Evolutionary conservation across 768 basidiomycete genomes (phyloP), one percentile per base, ranked within the genome.

Genomic region (Pisolithus orientalis): DNA sequence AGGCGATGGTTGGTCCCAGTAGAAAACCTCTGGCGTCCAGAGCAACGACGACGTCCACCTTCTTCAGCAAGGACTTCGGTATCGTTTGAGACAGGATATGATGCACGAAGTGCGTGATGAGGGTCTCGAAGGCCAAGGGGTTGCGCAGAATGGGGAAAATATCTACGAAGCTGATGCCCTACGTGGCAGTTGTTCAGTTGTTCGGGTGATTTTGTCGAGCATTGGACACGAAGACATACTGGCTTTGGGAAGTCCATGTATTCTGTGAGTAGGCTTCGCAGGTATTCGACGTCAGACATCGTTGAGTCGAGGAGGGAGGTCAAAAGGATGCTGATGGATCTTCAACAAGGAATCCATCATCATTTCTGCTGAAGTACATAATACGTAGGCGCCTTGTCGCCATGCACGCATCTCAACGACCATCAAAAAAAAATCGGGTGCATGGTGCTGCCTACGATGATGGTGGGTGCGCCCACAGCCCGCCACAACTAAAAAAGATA

Each of bases 11-110:
- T 1, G 96, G 96, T 1, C 94, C 96, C 9, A 99, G 70, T 47
- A 99, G 79, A 75, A 99, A 99, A 13, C 96, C 96, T 51, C 96
- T 79, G 24, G 95, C 95, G 68, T 99, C 96, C 42, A 99, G 79
- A 31, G 90, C 96, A 51, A 99, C 92, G 58, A 99, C 79, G 49
- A 90, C 88, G 68, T 99, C 95, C 59, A 94, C 80, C 68, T 85
- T 92, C 57, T 78, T 79, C 47, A 70, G 70, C 3, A 79, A 72
- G 13, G 80, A 74, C 44, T 72, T 72, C 21, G 80, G 77, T 59
- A 94, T 75, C 7, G 87, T 91, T 53, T 83, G 72, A 25, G 90
- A 90, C 49, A 85, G 85, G 64, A 98, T 72, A 64, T 88, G 95
- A 70, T 94, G 80, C 49, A 90, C 66, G 53, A 97, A 76, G 65